Percentiles rank a stretch among this genome's conserved stretches.
Evolutionary conservation across 345 rosid genomes (phyloP).

Genomic region (Firmiana major): DNA sequence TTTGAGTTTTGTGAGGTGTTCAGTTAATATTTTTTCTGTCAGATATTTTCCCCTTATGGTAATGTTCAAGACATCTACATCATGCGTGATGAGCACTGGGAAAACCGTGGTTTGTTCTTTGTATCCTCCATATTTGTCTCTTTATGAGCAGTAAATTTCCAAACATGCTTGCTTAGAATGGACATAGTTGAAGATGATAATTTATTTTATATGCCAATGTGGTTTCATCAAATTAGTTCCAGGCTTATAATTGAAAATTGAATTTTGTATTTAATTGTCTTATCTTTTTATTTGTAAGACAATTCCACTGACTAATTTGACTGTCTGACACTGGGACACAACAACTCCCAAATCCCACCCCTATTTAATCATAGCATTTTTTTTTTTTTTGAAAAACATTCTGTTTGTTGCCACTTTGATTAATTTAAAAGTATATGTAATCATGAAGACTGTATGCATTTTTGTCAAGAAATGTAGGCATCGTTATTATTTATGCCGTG

Average conservation of each 20-base stretch:
- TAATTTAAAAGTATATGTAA: background rate
- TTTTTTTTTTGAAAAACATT: background rate
- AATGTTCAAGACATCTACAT: slow-evolving; percentile 66
- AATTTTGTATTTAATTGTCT: background rate
- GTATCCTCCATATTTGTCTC: slow-evolving; percentile 14
- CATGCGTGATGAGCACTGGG: slow-evolving; percentile 59
- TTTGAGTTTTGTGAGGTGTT: slow-evolving; percentile 10
- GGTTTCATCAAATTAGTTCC: background rate
- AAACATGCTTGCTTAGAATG: background rate
- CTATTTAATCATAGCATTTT: background rate
- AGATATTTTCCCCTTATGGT: slow-evolving; percentile 80
- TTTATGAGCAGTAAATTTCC: background rate
- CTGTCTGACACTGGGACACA: background rate
- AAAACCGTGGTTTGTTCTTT: slow-evolving; percentile 56
- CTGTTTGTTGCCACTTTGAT: slow-evolving; percentile 1
- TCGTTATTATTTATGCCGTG: background rate
- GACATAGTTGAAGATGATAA: slow-evolving; percentile 7
- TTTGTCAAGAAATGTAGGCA: background rate
- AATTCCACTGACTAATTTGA: background rate
- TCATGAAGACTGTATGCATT: background rate
- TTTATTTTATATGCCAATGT: background rate
- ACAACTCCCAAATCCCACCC: background rate
- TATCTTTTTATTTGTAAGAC: background rate
- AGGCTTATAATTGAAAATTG: background rate
- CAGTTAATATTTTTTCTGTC: slow-evolving; percentile 21